Evolutionary conservation across 2,329 filamentous ascomycete species (phyloP).

Genomic region (Exophiala lecanii-corni): DNA sequence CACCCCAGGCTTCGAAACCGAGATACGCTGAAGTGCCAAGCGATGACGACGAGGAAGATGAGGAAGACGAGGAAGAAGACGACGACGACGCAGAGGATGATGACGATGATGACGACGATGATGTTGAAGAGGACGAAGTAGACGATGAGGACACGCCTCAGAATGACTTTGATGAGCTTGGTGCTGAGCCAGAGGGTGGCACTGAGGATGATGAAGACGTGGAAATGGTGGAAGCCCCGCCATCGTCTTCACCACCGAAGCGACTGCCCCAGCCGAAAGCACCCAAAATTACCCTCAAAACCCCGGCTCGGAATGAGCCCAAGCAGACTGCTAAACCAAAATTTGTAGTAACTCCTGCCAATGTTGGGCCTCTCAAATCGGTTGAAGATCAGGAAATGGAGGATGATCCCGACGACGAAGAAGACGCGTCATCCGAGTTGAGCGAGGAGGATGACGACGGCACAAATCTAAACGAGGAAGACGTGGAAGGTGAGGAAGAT

Average conservation of each 20-base stretch:
- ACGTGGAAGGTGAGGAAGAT: slow-evolving; percentile 32
- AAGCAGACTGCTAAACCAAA: slow-evolving; percentile 37
- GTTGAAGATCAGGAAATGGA: slow-evolving; percentile 47
- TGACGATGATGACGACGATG: slow-evolving; percentile 31
- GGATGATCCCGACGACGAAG: slow-evolving; percentile 48
- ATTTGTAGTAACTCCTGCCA: slow-evolving; percentile 34
- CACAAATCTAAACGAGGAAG: slow-evolving; percentile 35
- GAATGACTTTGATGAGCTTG: slow-evolving; percentile 29
- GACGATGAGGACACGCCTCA: slow-evolving; percentile 24
- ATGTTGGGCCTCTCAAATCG: slow-evolving; percentile 37
- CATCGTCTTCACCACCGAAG: slow-evolving; percentile 28
- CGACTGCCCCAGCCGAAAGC: slow-evolving; percentile 19
- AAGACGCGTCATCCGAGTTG: slow-evolving; percentile 43
- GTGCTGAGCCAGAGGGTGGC: slow-evolving; percentile 31
- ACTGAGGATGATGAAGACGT: slow-evolving; percentile 33
- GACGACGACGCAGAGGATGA: slow-evolving; percentile 36
- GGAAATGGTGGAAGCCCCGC: slow-evolving; percentile 43
- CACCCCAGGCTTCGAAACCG: slow-evolving; percentile 39
- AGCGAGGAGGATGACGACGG: slow-evolving; percentile 42
- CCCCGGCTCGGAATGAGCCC: slow-evolving; percentile 22
- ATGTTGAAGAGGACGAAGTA: slow-evolving; percentile 28
- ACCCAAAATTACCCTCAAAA: slow-evolving; percentile 26
- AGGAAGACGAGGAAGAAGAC: slow-evolving; percentile 39
- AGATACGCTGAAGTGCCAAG: slow-evolving; percentile 37
- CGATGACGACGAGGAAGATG: slow-evolving; percentile 42